Conservation (phyloP, 176 grass and related monocot genomes). For the Ensete glaucum region DNA sequence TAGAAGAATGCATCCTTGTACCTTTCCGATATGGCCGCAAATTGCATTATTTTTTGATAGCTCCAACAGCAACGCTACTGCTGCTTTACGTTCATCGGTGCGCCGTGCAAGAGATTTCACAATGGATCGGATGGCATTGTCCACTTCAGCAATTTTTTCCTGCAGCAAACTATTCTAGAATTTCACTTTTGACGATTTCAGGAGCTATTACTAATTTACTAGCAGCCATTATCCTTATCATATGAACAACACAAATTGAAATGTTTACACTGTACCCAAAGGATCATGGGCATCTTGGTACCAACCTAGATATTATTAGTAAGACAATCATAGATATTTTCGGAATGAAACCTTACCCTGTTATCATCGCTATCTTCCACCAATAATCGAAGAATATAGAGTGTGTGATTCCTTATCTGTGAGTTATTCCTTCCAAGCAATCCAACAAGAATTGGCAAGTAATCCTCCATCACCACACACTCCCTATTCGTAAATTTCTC, state of each 20-base stretch:
- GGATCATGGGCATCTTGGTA: too few relatives aligned
- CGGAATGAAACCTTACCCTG: background rate
- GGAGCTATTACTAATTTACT: too few relatives aligned
- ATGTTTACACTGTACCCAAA: too few relatives aligned
- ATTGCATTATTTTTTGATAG: background rate
- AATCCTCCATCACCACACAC: slow-evolving; percentile 2
- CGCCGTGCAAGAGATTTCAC: slow-evolving; percentile 6
- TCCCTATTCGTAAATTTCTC: background rate
- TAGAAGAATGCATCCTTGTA: slow-evolving; percentile 2
- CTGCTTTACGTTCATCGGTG: background rate
- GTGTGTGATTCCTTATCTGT: background rate
- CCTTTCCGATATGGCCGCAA: background rate
- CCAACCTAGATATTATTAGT: too few relatives aligned
- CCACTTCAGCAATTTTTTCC: slow-evolving; percentile 5
- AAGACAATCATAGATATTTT: background rate
- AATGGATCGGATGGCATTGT: background rate
- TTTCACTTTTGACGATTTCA: background rate
- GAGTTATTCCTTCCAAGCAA: background rate
- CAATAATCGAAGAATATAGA: background rate
- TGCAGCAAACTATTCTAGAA: background rate
- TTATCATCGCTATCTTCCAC: background rate
- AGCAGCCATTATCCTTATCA: too few relatives aligned
- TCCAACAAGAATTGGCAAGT: background rate
- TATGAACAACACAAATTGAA: too few relatives aligned
- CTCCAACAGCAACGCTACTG: slow-evolving; percentile 7